phyloP scores from a whole-genome alignment of 2,329 filamentous ascomycete genomes.

The Clarireedia hainanense region DNA sequence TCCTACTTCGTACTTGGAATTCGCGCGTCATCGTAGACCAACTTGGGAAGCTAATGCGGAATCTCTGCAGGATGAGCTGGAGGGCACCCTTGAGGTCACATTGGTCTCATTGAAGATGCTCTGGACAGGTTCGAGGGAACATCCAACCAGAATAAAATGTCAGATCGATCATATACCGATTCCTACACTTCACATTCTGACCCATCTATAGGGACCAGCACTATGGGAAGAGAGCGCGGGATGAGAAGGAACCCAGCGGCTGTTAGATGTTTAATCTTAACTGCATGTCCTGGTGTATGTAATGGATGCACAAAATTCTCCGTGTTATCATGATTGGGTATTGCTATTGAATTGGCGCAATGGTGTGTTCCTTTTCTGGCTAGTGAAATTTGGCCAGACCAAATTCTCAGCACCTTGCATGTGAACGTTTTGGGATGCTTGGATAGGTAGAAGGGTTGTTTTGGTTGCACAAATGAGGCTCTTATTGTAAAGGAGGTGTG shows the following conservation, averaged over 20 bases:
- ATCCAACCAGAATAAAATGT: constrained; percentile 18
- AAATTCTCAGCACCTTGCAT: background rate
- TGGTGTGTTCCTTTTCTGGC: no score
- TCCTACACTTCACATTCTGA: background rate
- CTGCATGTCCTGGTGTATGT: background rate
- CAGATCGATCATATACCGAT: background rate
- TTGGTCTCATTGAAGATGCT: constrained; percentile 18
- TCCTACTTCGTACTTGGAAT: no score
- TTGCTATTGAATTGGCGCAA: no score
- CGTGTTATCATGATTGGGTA: no score
- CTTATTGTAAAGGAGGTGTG: background rate
- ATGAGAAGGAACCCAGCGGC: constrained; percentile 13
- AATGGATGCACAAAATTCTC: background rate
- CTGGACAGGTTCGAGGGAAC: constrained; percentile 17
- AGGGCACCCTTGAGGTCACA: constrained; percentile 18
- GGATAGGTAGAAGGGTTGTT: background rate
- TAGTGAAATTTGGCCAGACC: no score
- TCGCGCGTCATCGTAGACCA: background rate
- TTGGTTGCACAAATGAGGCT: background rate
- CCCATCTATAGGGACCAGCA: constrained; percentile 14
- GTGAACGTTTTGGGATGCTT: background rate
- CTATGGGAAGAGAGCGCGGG: constrained; percentile 14
- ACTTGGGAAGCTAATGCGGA: constrained; percentile 2
- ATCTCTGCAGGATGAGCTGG: constrained; percentile 14
- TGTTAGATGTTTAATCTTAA: constrained; percentile 3